Base-by-base conservation (phyloP, 2,329 filamentous ascomycete species). In the Cercospora janseana region DNA sequence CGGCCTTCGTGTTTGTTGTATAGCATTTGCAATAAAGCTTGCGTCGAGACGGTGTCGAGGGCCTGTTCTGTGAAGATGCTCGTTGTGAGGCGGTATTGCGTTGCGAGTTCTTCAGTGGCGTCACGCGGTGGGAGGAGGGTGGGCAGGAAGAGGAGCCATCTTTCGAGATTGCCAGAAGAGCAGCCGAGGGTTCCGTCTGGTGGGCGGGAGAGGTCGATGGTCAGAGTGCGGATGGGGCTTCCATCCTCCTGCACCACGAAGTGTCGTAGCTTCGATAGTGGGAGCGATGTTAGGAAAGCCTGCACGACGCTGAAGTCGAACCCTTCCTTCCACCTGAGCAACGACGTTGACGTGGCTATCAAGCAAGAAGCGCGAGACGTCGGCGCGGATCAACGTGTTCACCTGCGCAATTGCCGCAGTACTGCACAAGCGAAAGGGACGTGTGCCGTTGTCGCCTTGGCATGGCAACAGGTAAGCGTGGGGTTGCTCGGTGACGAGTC, bases 1-100 rank as follows among this genome's bases (percentile, higher is more conserved):
- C 20, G 42, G 8, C 29, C 23, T 15, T 51, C 48, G 9, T 51
- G 48, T 31, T 45, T 46, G 26, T 31, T 40, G 23, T 51, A 51
- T 18, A 51, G 24, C 42, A 48, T 48, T n/a, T 48, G 45, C 24
- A 40, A 4, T 23, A 48, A 3, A 24, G 32, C 15, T n/a, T 40
- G 18, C 20, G 43, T 46, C 16, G 43, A 24, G 4, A 27, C n/a
- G 12, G 43, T 32, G n/a, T 48, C 45, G 16, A 7, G 16, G 13
- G 23, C 13, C 6, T 26, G 27, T 10, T 51, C 48, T 9, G 12
- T 16, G 9, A 40, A 41, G 13, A 42, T 31, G 7, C 29, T 28
- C 23, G 31, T 21, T 18, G 21, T 9, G n/a, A 46, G 21, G 34
- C 48, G 48, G 10, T 46, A 46, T 8, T n/a, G 9, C n/a, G 48